A percentile compares a stretch with the other conserved stretches of the same genome.
Conservation (phyloP, 2,329 filamentous ascomycete species). For the Ophiostoma ips region DNA sequence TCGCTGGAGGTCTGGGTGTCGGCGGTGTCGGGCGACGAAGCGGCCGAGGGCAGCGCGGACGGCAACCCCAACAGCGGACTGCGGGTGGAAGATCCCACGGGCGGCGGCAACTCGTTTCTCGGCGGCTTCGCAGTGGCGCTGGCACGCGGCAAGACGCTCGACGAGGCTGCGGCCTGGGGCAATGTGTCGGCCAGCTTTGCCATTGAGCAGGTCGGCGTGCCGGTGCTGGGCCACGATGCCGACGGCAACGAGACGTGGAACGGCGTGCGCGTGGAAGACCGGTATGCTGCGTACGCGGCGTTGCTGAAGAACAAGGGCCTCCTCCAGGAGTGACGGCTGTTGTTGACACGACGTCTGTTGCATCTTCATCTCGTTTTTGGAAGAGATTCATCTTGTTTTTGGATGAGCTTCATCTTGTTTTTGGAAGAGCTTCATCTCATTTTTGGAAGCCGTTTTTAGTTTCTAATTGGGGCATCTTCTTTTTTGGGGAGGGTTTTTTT, state of each 20-base stretch:
- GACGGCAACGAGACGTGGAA: constrained; percentile 47
- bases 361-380: background rate
- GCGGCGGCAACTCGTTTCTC: constrained; percentile 84
- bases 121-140: constrained; percentile 44
- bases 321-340: background rate
- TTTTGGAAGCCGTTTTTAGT: background rate
- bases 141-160: constrained; percentile 43
- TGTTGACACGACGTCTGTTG: no score
- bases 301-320: background rate
- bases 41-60: constrained; percentile 9
- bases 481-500: background rate
- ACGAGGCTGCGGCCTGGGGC: constrained; percentile 64
- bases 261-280: constrained; percentile 35
- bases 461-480: background rate
- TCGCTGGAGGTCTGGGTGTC: constrained; percentile 63
- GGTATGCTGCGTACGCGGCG: constrained; percentile 36
- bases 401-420: background rate
- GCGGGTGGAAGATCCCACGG: constrained; percentile 78
- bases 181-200: constrained; percentile 79
- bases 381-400: background rate
- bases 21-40: constrained; percentile 45
- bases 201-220: constrained; percentile 87
- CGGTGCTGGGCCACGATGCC: constrained; percentile 36
- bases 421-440: background rate
- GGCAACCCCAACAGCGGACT: constrained; percentile 4